These are phyloP conservation scores for Pythium rhizo-oryzae DNA, from an alignment of 352 stramenopile species.

Conservation along the genomic window DNA sequence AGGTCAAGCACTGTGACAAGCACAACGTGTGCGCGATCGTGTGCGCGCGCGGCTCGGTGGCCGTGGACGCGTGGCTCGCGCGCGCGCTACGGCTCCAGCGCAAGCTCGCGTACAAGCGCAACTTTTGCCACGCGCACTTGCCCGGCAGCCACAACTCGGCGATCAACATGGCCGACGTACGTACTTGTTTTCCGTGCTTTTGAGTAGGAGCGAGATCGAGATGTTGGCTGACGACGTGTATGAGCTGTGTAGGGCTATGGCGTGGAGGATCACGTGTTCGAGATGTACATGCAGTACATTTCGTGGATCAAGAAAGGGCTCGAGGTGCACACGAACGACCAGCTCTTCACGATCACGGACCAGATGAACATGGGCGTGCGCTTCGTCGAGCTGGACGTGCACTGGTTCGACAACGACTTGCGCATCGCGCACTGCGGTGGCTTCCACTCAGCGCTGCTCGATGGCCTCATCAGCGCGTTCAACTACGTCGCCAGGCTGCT, in stretches of 20 bases:
- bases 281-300: constrained; percentile 61
- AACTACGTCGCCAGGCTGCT: constrained; percentile 62
- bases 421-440: constrained; percentile 70
- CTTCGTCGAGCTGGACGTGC: constrained; percentile 70
- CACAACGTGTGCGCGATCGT: constrained; percentile 56
- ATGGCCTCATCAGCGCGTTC: constrained; percentile 65
- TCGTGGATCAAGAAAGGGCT: constrained; percentile 56
- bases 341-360: constrained; percentile 70
- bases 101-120: constrained; percentile 48
- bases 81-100: constrained; percentile 44
- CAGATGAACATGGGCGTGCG: constrained; percentile 67
- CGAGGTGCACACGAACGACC: constrained; percentile 67
- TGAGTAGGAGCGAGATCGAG: neutral
- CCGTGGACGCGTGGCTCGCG: constrained; percentile 41
- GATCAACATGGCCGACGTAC: constrained; percentile 55
- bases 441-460: constrained; percentile 58
- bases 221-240: neutral
- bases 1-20: constrained; percentile 53
- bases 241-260: constrained; percentile 42
- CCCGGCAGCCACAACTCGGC: constrained; percentile 66
- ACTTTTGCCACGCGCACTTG: constrained; percentile 59
- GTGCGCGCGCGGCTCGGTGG: constrained; percentile 50
- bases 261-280: constrained; percentile 67
- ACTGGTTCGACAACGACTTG: constrained; percentile 71
- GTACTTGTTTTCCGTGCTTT: constrained; percentile 6